Base-by-base conservation (phyloP, 208 protist genomes). In the Leishmania lainsoni region DNA sequence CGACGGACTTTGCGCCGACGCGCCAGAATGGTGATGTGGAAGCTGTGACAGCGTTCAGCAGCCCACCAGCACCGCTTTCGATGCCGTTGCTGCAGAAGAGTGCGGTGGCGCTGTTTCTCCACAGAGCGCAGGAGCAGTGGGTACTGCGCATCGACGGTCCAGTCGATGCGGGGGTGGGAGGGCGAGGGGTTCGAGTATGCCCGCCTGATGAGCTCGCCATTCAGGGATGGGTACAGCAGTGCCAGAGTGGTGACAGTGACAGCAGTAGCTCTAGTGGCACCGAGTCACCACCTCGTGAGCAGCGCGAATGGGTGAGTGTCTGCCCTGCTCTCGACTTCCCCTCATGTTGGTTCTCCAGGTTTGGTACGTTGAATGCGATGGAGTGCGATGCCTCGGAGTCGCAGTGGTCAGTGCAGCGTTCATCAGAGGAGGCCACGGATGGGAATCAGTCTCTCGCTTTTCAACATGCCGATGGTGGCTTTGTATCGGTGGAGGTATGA, bases 241-340 rank as follows among this genome's bases (percentile, higher is more conserved):
- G 54, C n/a, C n/a, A 72, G 59, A 51, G 12, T 9, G 52, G 26
- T 29, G 26, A 45, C 32, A 22, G 42, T 20, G 66, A 71, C 42
- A 69, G 69, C 69, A 76, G 65, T 49, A 32, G n/a, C 32, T 22
- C 6, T 52, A 54, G 78, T 49, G 39, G 20, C 39, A 2, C 14
- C 0, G 61, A 71, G 32, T 69, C 69, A 1, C 10, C 70, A 9
- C 54, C n/a, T 17, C 20, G 39, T 26, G 69, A 69, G 51, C 69
- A 76, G 56, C 52, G 78, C 35, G 68, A 76, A 48, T 45, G 66
- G 69, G 59, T 70, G 78, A 56, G 70, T 32, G 78, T 81, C 22
- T 81, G 69, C 69, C 56, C 70, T 54, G 35, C 16, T 0, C 78
- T 52, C 0, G 78, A 81, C 78, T 81, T 81, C 56, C 54, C 52